Evolutionary conservation across 768 basidiomycete species (phyloP), one percentile per base, ranked within the genome.

Genomic region (Rhizopogon sp.): DNA sequence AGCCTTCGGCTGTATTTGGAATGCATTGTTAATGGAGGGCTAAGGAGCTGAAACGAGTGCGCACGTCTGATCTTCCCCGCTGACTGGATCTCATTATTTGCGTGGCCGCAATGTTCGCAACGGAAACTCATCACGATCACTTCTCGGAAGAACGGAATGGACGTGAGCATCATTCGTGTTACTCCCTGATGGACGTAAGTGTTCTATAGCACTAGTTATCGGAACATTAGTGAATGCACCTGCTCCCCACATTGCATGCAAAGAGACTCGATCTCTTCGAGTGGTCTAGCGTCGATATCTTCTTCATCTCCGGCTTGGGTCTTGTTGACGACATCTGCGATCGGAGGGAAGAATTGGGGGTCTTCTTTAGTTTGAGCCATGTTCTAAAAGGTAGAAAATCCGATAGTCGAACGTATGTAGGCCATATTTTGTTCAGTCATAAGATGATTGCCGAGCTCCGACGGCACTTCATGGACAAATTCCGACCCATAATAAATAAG

Each of bases 111-210:
- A 64, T 93, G 86, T 55, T 96, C 92, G 67, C 97, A 99, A 54
- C 88, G 81, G 76, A 99, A 99, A 39, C 93, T 95, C 85, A 96
- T 93, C 57, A 98, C 83, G 59, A 99, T 90, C 50, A 98, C 86
- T 69, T 99, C 92, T 43, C 83, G 78, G 76, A 98, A 98, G 76
- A 85, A 98, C 0, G 97, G 97, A 47, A 99, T 99, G 3, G 86
- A 84, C 0, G 95, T 98, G 47, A 99, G 76, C 62, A 99, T 81
- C 62, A 99, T 72, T 42, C 93, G 77, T 1, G 97, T 99, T 11
- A 77, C 74, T 33, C 96, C 96, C 93, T 98, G 77, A 61, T 13
- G 31, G 2, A 35, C 2, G 16, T 43, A 40, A 39, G 29, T 22
- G n/a, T 53, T 58, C 54, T 54, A 54, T 51, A 45, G 28, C 13